These are phyloP conservation scores for Beauveria varroae DNA, from an alignment of 2,329 filamentous ascomycete genomes.

Conservation along the genomic window DNA sequence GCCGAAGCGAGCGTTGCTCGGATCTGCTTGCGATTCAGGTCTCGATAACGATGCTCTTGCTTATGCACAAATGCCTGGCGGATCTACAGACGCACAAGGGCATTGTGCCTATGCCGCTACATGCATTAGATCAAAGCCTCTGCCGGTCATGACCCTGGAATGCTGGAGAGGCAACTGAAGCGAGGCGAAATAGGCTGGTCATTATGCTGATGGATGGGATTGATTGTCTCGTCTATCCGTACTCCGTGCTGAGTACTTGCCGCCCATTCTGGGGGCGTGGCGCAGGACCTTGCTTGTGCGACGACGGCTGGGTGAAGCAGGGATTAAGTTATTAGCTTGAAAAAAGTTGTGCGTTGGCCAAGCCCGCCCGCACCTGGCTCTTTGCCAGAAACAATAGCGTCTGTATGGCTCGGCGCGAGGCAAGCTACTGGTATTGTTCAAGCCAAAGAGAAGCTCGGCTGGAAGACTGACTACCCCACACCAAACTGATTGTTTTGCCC, in stretches of 20 bases:
- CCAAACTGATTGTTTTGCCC: background rate
- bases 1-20: background rate
- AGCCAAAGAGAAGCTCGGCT: background rate
- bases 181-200: background rate
- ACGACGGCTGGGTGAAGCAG: slow-evolving; percentile 6
- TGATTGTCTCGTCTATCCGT: background rate
- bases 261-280: background rate
- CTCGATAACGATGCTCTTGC: slow-evolving; percentile 4
- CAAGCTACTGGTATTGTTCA: background rate
- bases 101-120: slow-evolving; percentile 4
- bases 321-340: background rate
- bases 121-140: background rate
- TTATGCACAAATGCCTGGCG: slow-evolving; percentile 8
- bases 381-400: slow-evolving; percentile 1
- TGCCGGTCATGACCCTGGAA: background rate
- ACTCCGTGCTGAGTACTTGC: background rate
- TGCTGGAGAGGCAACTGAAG: background rate
- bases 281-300: background rate
- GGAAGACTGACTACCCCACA: background rate
- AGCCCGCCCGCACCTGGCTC: background rate
- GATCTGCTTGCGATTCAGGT: slow-evolving; percentile 4
- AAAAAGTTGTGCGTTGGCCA: slow-evolving; percentile 1
- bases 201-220: background rate
- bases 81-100: slow-evolving; percentile 7
- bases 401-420: background rate